Base-by-base conservation (phyloP, 2,329 filamentous ascomycete species). In the Xylariales sp. region DNA sequence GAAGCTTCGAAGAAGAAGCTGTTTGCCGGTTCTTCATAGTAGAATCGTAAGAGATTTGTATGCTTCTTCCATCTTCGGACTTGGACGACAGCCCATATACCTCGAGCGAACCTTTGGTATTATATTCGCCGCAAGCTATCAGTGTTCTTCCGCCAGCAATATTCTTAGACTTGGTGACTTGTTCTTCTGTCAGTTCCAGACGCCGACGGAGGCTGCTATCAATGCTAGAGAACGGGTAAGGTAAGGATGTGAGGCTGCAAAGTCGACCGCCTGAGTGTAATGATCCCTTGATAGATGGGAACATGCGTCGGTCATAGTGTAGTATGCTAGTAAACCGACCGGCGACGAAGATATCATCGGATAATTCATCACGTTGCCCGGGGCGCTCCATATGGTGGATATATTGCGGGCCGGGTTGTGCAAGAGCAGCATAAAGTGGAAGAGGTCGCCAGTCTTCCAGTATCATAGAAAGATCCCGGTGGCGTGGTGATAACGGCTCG, bases 311-410 rank as follows among this genome's bases (percentile, higher is more conserved):
- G 76, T 97, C 94, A 80, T 97, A 98, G 76, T 93, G 91, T 3
- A 97, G 83, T 64, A 97, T 93, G 74, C 90, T 94, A 4, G 94
- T 92, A 77, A 97, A 97, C 16, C 95, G 89, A 0, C 95, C 95
- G 4, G 91, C 93, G 43, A 97, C 89, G 81, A 94, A 95, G 48
- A 98, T 96, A 36, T 96, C 91, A 67, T 91, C 87, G 57, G 93
- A 91, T 18, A 89, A 83, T 69, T 87, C 84, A 56, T 82, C 81
- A 9, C 78, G 78, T 8, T 82, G 79, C 0, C 85, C 86, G 0
- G 87, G 81, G 8, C 82, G 83, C 14, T 90, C 90, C 34, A 94
- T 83, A 76, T 97, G 93, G 2, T 97, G 82, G 69, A 97, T 94
- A 53, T 91, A 93, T 30, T 97, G 85, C 0, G 94, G 93, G 0